A percentile compares a stretch with the other conserved stretches of the same genome.
These are phyloP conservation scores for Dendrostoma leiphaemia DNA, from an alignment of 2,329 filamentous ascomycete species.

Conservation along the genomic window DNA sequence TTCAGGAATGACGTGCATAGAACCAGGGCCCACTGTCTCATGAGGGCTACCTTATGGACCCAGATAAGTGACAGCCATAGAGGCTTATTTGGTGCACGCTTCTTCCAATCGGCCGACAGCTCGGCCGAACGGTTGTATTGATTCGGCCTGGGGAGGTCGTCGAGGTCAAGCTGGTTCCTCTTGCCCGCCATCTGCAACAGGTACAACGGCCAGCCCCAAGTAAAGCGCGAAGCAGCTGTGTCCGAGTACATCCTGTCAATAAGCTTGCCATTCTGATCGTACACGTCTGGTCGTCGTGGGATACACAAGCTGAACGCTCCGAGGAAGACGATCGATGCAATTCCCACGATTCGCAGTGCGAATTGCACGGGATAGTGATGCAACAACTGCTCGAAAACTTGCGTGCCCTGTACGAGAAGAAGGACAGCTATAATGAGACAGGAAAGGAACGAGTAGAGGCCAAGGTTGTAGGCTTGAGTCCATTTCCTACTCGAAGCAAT, in stretches of 20 bases:
- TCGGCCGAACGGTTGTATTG: slow-evolving; percentile 51
- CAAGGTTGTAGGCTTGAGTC: slow-evolving; percentile 52
- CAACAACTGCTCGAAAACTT: slow-evolving; percentile 33
- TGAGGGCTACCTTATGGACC: slow-evolving; percentile 55
- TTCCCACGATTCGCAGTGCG: slow-evolving; percentile 46
- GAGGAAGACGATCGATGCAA: slow-evolving; percentile 43
- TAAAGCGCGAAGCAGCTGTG: slow-evolving; percentile 60
- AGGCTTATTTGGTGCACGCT: slow-evolving; percentile 41
- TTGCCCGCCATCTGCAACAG: slow-evolving; percentile 54
- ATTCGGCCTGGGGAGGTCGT: slow-evolving; percentile 61
- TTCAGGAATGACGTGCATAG: slow-evolving; percentile 55
- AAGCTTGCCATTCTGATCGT: slow-evolving; percentile 46
- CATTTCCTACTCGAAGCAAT: slow-evolving; percentile 49
- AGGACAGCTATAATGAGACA: slow-evolving; percentile 41
- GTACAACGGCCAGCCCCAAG: slow-evolving; percentile 61
- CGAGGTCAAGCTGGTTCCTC: slow-evolving; percentile 59
- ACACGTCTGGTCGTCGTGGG: slow-evolving; percentile 68
- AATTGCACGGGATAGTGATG: slow-evolving; percentile 34
- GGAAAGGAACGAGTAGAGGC: slow-evolving; percentile 50
- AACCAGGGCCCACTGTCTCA: slow-evolving; percentile 58
- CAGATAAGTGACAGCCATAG: slow-evolving; percentile 61
- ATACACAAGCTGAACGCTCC: slow-evolving; percentile 51
- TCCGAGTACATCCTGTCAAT: slow-evolving; percentile 67
- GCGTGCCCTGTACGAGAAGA: slow-evolving; percentile 43
- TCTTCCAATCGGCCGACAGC: slow-evolving; percentile 49